phyloP scores from a whole-genome alignment of 169 alveolate genomes.

The Plasmodium inui region DNA sequence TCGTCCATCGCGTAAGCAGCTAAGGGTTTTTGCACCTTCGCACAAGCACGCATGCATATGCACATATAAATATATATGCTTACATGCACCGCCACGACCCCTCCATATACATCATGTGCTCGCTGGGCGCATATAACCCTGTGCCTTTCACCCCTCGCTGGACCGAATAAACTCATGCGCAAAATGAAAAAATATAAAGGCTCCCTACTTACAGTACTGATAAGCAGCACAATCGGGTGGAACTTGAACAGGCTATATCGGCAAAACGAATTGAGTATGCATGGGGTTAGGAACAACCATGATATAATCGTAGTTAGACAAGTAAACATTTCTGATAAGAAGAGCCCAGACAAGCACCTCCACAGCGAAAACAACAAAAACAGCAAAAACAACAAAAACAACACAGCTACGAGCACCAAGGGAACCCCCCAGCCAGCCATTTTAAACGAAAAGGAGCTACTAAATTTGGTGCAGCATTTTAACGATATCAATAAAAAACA shows the following conservation, averaged over 20 bases:
- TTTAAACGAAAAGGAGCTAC: slow-evolving; percentile 48
- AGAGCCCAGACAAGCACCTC: not conserved
- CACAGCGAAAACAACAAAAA: not conserved
- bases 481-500: slow-evolving; percentile 32
- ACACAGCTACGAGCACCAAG: not conserved
- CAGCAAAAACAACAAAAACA: too few relatives aligned
- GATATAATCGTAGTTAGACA: slow-evolving; percentile 58
- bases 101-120: not conserved
- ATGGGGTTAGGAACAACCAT: slow-evolving; percentile 34
- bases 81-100: not conserved
- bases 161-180: not conserved
- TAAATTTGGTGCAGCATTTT: slow-evolving; percentile 31
- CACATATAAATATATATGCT: not conserved
- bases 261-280: slow-evolving; percentile 30
- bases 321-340: slow-evolving; percentile 45
- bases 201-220: slow-evolving; percentile 25
- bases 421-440: not conserved
- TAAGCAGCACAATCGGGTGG: slow-evolving; percentile 56
- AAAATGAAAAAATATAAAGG: slow-evolving; percentile 33
- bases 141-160: not conserved
- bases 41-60: not conserved
- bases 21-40: not conserved
- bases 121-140: not conserved
- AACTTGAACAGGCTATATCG: slow-evolving; percentile 42
- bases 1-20: not conserved